Evolutionary conservation across 768 basidiomycete genomes (phyloP).

Genomic region (Lentinula sp.): DNA sequence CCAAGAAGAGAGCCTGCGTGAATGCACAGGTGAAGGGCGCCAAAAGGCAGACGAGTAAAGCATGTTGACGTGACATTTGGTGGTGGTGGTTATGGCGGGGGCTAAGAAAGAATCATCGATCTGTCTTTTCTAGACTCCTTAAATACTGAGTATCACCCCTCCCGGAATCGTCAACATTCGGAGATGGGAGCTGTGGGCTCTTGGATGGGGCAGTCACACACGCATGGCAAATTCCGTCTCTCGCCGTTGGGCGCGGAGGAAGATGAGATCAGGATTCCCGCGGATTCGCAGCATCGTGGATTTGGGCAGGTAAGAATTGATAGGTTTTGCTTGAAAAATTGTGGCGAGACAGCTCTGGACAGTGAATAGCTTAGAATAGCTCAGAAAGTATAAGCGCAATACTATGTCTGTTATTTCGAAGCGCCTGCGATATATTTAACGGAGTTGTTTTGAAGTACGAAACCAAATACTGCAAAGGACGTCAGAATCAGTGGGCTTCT

Average conservation of each 20-base stretch:
- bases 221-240: background rate
- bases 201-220: background rate
- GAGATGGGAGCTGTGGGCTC: background rate
- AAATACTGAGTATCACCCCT: background rate
- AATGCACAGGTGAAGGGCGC: background rate
- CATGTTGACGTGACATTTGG: background rate
- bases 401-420: too few species aligned
- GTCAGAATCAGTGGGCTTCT: too few species aligned
- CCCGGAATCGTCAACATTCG: background rate
- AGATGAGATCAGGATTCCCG: background rate
- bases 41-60: background rate
- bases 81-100: background rate
- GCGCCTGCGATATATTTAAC: too few species aligned
- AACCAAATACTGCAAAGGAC: too few species aligned
- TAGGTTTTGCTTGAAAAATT: background rate
- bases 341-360: too few species aligned
- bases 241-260: slow-evolving; percentile 3
- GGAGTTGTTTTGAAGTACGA: too few species aligned
- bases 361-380: too few species aligned
- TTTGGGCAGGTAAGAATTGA: background rate
- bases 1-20: background rate
- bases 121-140: background rate
- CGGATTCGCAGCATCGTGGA: slow-evolving; percentile 4
- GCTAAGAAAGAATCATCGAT: background rate
- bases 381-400: too few species aligned